These are phyloP conservation scores for Colletotrichum sp. DNA, from an alignment of 2,329 filamentous ascomycete species.

Conservation along the genomic window DNA sequence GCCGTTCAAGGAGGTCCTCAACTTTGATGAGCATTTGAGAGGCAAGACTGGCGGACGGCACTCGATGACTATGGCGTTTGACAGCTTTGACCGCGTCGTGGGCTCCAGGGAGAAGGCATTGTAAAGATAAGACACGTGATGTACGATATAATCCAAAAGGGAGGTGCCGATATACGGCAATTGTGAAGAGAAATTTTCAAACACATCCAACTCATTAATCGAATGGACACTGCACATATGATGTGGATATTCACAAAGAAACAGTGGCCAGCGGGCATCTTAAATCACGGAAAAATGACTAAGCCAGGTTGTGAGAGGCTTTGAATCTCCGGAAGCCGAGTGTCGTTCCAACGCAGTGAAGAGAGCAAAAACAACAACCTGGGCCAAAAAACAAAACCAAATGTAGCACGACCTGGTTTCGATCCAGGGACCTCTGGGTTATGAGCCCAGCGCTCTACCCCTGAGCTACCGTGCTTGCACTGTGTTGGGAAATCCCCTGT, in stretches of 20 bases:
- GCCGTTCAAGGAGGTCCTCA: slow-evolving; percentile 95
- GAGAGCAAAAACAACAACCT: not conserved
- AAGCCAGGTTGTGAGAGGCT: not conserved
- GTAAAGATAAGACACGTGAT: slow-evolving; percentile 20
- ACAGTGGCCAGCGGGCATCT: not conserved
- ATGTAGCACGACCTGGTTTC: slow-evolving; percentile 19
- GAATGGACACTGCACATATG: not conserved
- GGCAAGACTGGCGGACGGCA: slow-evolving; percentile 86
- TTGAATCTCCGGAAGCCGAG: too few species aligned
- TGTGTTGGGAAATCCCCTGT: not conserved
- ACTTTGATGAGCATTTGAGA: slow-evolving; percentile 87
- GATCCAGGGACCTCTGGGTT: slow-evolving; percentile 22
- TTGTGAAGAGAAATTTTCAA: not conserved
- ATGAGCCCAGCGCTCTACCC: slow-evolving; percentile 21
- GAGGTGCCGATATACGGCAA: too few species aligned
- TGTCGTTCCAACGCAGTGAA: too few species aligned
- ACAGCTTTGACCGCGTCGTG: slow-evolving; percentile 61
- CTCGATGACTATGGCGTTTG: slow-evolving; percentile 63
- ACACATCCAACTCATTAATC: not conserved
- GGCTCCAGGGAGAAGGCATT: slow-evolving; percentile 58
- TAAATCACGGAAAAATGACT: not conserved
- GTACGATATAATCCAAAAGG: not conserved
- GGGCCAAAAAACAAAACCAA: not conserved
- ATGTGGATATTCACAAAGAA: not conserved
- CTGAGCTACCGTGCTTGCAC: not conserved